Evolutionary conservation across 1,139 yeast genomes (phyloP).

Genomic region (Blastobotrys serpentis): DNA sequence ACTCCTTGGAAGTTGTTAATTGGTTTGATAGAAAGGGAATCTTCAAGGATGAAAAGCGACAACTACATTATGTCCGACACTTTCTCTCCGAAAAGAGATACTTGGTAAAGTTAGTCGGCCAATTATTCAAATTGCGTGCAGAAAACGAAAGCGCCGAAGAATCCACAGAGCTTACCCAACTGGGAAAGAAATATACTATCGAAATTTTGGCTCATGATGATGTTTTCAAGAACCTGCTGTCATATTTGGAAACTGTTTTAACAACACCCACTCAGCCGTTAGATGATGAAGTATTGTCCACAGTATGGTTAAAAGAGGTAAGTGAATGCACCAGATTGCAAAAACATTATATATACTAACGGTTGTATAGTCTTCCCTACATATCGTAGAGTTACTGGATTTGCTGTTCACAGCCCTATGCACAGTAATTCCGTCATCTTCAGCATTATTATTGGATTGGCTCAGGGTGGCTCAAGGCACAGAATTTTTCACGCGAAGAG

Average conservation of each 20-base stretch:
- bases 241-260: conserved; percentile 20
- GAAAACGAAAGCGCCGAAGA: conserved; percentile 7
- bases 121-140: conserved; percentile 20
- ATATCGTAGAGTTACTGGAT: conserved; percentile 30
- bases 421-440: conserved; percentile 31
- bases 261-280: conserved; percentile 15
- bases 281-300: conserved; percentile 17
- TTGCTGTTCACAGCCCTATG: conserved; percentile 32
- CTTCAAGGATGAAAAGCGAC: conserved; percentile 21
- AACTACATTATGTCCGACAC: conserved; percentile 25
- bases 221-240: conserved; percentile 26
- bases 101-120: conserved; percentile 24
- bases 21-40: conserved; percentile 27
- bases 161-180: conserved; percentile 9
- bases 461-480: conserved; percentile 50
- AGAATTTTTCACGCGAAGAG: conserved; percentile 39
- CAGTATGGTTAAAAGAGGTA: conserved; percentile 22
- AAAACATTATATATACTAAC: neutral
- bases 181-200: conserved; percentile 24
- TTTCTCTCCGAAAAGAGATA: conserved; percentile 29
- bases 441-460: conserved; percentile 49
- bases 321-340: neutral
- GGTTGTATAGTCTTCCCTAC: conserved; percentile 7
- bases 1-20: conserved; percentile 27
- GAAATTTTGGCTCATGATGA: conserved; percentile 27